phyloP scores from a whole-genome alignment of 2,329 filamentous ascomycete genomes.

The Neofusicoccum laricinum region DNA sequence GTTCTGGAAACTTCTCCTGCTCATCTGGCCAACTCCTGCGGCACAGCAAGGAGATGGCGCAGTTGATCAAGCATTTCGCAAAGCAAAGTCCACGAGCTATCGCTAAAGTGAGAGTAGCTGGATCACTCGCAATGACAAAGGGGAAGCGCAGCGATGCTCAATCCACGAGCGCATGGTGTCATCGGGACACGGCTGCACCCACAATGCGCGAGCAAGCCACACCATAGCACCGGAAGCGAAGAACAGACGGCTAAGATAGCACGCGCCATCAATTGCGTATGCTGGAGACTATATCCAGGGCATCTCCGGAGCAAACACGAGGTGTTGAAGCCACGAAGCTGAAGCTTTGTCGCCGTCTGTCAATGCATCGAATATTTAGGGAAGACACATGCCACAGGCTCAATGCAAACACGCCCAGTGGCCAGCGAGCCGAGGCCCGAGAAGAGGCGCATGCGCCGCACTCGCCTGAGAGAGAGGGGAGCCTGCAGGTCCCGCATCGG shows the following conservation, averaged over 20 bases:
- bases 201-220: too few relatives aligned
- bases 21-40: not conserved
- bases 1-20: not conserved
- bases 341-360: not conserved
- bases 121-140: not conserved
- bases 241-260: not conserved
- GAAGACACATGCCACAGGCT: not conserved
- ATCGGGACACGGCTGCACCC: too few relatives aligned
- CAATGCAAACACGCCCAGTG: not conserved
- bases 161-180: too few relatives aligned
- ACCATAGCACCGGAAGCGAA: too few relatives aligned
- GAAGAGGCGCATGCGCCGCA: not conserved
- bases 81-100: too few relatives aligned
- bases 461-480: not conserved
- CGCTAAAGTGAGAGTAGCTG: too few relatives aligned
- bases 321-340: not conserved
- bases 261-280: not conserved
- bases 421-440: not conserved
- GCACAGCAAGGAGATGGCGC: too few relatives aligned
- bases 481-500: not conserved
- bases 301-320: not conserved
- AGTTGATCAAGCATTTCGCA: too few relatives aligned
- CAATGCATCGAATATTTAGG: not conserved
- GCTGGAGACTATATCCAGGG: not conserved
- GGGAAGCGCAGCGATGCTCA: not conserved